Percentiles rank a stretch among this genome's conserved stretches.
phyloP scores from a whole-genome alignment of 2,329 filamentous ascomycete species.

The Cladophialophora yegresii region DNA sequence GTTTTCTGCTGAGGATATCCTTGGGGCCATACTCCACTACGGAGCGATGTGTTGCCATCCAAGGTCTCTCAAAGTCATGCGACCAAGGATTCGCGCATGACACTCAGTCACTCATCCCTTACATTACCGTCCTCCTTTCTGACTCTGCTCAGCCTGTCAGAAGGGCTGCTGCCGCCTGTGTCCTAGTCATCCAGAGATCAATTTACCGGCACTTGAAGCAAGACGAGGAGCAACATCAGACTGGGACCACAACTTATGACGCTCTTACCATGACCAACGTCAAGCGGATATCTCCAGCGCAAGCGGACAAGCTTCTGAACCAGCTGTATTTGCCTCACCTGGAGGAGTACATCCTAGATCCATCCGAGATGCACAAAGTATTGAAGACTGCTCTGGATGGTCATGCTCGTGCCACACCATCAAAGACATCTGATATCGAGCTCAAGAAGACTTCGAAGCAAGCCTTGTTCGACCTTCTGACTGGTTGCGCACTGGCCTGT shows the following conservation, averaged over 20 bases:
- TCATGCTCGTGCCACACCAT: slow-evolving; percentile 39
- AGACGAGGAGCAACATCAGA: slow-evolving; percentile 38
- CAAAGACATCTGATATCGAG: slow-evolving; percentile 49
- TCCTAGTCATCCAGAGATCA: slow-evolving; percentile 58
- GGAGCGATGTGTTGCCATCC: slow-evolving; percentile 46
- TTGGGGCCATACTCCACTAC: slow-evolving; percentile 7
- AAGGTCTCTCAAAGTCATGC: slow-evolving; percentile 43
- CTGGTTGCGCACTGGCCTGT: slow-evolving; percentile 69
- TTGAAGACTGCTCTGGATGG: slow-evolving; percentile 64
- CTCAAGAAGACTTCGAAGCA: slow-evolving; percentile 65
- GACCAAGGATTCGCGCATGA: slow-evolving; percentile 64
- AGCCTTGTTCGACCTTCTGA: slow-evolving; percentile 70
- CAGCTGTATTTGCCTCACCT: slow-evolving; percentile 70
- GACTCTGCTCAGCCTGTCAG: slow-evolving; percentile 77
- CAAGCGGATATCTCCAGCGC: slow-evolving; percentile 22
- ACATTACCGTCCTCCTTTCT: slow-evolving; percentile 70
- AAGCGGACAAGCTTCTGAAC: slow-evolving; percentile 60
- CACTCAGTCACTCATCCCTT: slow-evolving; percentile 80
- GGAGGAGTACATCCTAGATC: slow-evolving; percentile 84
- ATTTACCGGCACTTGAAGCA: slow-evolving; percentile 48
- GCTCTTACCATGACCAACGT: slow-evolving; percentile 18
- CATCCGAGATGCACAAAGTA: slow-evolving; percentile 66
- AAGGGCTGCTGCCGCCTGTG: slow-evolving; percentile 69
- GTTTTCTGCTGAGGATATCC: slow-evolving; percentile 33
- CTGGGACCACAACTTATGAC: slow-evolving; percentile 20